Base-by-base conservation (phyloP, 1,139 yeast species). In the Spencermartinsiella ligniputridi region DNA sequence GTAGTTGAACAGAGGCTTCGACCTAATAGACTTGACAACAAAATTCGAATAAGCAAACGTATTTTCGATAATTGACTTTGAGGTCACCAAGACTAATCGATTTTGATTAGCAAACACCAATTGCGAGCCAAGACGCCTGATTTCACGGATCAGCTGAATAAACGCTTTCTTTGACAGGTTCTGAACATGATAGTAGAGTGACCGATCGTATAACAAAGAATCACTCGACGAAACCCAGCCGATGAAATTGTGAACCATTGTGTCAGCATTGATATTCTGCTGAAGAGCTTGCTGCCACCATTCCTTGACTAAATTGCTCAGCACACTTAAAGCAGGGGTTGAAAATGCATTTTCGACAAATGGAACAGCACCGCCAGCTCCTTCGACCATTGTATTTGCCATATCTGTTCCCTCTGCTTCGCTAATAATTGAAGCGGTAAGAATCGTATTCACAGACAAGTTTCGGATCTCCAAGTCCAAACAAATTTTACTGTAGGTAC, bases 241-340 rank as follows among this genome's bases (percentile, higher is more conserved):
- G 2, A 88, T 85, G 61, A 92, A 81, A 34, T 81, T 77, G 56
- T 87, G 87, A 56, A 92, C 83, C 76, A 92, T 77, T 1, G 87
- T 70, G 62, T 92, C 98, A 0, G 97, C 97, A 53, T 81, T 81
- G 8, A 71, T 58, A 53, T 84, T 76, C 49, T 79, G 79, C 25
- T 72, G 71, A 45, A 86, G 67, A 0, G 97, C 97, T 58, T 82
- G 86, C 59, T 88, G 95, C 97, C 97, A 92, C 96, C 97, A 88
- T 35, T 75, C 81, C 56, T 83, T 87, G 6, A 94, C 84, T 77
- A 92, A 71, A 3, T 75, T 64, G 58, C 95, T 77, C 48, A 94
- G 72, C 0, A 84, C 83, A 13, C 73, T 64, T 49, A 92, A 69
- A 1, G 96, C 87, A 1, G 87, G 80, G 0, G 81, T 73, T n/a